Evolutionary conservation across 495 filamentous ascomycete species (phyloP).

Genomic region (Tuber calosporum): DNA sequence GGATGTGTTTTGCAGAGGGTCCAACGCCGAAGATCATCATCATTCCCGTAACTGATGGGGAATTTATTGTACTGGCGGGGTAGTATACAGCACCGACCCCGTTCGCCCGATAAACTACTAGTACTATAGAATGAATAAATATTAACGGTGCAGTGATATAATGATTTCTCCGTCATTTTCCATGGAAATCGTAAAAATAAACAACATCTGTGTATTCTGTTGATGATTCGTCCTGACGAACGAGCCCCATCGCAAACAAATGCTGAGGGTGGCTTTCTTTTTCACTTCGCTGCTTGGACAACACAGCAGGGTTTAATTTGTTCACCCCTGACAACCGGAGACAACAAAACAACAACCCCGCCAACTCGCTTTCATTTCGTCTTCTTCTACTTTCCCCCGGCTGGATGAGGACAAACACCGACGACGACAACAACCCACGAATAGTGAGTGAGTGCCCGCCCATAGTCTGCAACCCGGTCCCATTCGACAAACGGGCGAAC

Average conservation of each 20-base stretch:
- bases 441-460: background rate
- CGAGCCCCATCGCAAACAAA: background rate
- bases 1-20: background rate
- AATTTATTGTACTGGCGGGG: background rate
- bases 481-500: background rate
- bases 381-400: background rate
- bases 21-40: background rate
- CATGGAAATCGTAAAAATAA: background rate
- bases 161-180: background rate
- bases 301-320: conserved; percentile 31
- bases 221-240: background rate
- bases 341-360: conserved; percentile 38
- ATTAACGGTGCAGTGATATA: background rate
- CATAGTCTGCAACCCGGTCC: background rate
- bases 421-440: conserved; percentile 15
- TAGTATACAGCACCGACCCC: background rate
- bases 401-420: conserved; percentile 17
- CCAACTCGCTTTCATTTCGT: conserved; percentile 25
- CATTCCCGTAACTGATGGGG: background rate
- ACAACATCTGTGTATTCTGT: background rate
- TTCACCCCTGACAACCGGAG: conserved; percentile 36
- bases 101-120: background rate
- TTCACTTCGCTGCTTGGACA: conserved; percentile 10
- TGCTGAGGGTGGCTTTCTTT: background rate
- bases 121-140: background rate